A percentile compares a stretch with the other conserved stretches of the same genome.
phyloP scores from a whole-genome alignment of 2,329 filamentous ascomycete genomes.

The Rhinocladiella mackenziei region DNA sequence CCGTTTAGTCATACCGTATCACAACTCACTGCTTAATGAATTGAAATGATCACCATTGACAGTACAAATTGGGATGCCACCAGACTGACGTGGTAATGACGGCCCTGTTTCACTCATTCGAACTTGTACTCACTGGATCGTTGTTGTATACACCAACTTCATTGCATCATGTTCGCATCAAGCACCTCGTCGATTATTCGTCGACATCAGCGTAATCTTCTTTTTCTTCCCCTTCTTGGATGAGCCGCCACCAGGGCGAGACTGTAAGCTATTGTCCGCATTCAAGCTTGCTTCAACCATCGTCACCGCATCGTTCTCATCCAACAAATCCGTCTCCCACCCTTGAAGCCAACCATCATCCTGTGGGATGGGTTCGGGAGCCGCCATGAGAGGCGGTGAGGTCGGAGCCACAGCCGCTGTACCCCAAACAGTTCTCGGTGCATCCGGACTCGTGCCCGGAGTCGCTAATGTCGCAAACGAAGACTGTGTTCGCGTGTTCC shows the following conservation, averaged over 20 bases:
- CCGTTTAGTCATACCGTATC: too few species aligned
- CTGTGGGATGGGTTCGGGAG: slow-evolving; percentile 37
- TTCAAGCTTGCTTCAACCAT: slow-evolving; percentile 42
- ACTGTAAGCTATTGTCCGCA: slow-evolving; percentile 29
- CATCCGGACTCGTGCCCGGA: slow-evolving; percentile 75
- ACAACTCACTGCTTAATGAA: too few species aligned
- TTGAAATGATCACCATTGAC: too few species aligned
- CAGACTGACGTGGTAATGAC: too few species aligned
- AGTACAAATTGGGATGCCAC: too few species aligned
- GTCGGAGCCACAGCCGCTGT: slow-evolving; percentile 65
- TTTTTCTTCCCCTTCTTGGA: slow-evolving; percentile 56
- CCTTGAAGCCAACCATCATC: slow-evolving; percentile 86
- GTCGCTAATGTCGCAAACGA: slow-evolving; percentile 60
- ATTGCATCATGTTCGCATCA: slow-evolving; percentile 31
- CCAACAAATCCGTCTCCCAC: slow-evolving; percentile 71
- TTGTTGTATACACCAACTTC: slow-evolving; percentile 5
- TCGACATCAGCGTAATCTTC: slow-evolving; percentile 67
- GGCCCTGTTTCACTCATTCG: too few species aligned
- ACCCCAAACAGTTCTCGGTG: slow-evolving; percentile 85
- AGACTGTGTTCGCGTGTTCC: slow-evolving; percentile 36
- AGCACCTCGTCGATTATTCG: slow-evolving; percentile 57
- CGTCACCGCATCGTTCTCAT: slow-evolving; percentile 56
- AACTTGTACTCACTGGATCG: too few species aligned
- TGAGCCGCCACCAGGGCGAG: slow-evolving; percentile 14
- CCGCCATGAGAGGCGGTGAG: slow-evolving; percentile 47